Percentiles rank a stretch among this genome's conserved stretches.
phyloP scores from a whole-genome alignment of 2,329 filamentous ascomycete genomes.

The Lachnellula hyalina region DNA sequence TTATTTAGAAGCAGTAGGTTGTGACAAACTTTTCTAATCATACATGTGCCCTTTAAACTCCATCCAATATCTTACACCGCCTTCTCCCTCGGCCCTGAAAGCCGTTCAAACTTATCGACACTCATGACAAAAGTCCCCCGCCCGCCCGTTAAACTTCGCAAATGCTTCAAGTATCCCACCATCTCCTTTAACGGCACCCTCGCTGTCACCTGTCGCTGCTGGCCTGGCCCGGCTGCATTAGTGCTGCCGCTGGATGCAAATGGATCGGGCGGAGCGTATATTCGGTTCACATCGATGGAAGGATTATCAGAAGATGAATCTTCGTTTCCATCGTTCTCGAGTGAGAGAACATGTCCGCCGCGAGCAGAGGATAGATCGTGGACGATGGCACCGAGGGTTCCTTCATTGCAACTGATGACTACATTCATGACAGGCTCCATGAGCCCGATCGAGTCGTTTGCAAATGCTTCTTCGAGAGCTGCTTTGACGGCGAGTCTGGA shows the following conservation, averaged over 20 bases:
- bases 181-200: conserved; percentile 93
- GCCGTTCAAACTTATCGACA: conserved; percentile 65
- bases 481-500: conserved; percentile 62
- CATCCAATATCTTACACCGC: conserved; percentile 18
- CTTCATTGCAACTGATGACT: conserved; percentile 79
- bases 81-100: conserved; percentile 51
- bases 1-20: too few relatives aligned
- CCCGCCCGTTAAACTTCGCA: conserved; percentile 83
- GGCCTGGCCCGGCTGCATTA: conserved; percentile 42
- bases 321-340: conserved; percentile 39
- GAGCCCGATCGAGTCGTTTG: conserved; percentile 53
- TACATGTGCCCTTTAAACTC: background rate
- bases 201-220: conserved; percentile 66
- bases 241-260: conserved; percentile 52
- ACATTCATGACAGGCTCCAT: conserved; percentile 95
- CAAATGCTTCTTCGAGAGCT: conserved; percentile 59
- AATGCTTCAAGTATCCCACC: conserved; percentile 86
- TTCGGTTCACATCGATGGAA: conserved; percentile 62
- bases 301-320: conserved; percentile 13
- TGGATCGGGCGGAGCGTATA: conserved; percentile 86
- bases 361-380: conserved; percentile 73
- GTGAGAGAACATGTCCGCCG: conserved; percentile 68
- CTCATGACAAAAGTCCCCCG: conserved; percentile 73
- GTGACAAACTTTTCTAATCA: background rate
- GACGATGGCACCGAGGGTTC: conserved; percentile 72